phyloP scores from a whole-genome alignment of 2,329 filamentous ascomycete genomes.

The Huntiella bhutanensis region DNA sequence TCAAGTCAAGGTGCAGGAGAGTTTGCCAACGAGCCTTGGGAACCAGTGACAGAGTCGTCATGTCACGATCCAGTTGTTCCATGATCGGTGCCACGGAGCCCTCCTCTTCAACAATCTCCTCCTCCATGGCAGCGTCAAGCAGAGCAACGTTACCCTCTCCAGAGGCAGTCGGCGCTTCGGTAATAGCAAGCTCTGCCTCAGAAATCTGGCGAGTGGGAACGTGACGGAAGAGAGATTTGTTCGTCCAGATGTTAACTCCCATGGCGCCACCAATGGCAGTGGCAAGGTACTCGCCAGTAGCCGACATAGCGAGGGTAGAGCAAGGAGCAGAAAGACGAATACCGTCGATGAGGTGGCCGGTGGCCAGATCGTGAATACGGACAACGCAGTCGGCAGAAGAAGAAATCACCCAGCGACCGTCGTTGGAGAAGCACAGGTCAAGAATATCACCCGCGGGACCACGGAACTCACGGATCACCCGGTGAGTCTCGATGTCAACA shows the following conservation, averaged over 20 bases:
- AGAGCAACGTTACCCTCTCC: constrained; percentile 63
- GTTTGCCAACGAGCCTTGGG: constrained; percentile 91
- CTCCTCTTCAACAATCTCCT: constrained; percentile 23
- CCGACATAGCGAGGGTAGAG: constrained; percentile 71
- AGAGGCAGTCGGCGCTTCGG: constrained; percentile 54
- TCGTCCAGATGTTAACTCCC: constrained; percentile 91
- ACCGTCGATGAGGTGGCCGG: constrained; percentile 84
- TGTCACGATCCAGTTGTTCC: constrained; percentile 63
- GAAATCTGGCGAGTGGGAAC: constrained; percentile 71
- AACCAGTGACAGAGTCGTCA: constrained; percentile 77
- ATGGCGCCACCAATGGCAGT: constrained; percentile 66
- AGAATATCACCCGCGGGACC: constrained; percentile 55
- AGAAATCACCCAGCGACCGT: constrained; percentile 84
- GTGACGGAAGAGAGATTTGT: constrained; percentile 77
- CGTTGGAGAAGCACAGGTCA: constrained; percentile 75
- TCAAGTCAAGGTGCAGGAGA: constrained; percentile 74
- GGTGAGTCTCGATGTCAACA: constrained; percentile 76
- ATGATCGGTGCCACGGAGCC: constrained; percentile 28
- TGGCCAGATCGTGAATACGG: constrained; percentile 87
- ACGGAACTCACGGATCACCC: constrained; percentile 84
- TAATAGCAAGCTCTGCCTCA: constrained; percentile 49
- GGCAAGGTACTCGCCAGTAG: constrained; percentile 83
- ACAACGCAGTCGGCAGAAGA: constrained; percentile 64
- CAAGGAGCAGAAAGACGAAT: constrained; percentile 65
- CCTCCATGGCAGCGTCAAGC: constrained; percentile 23